Base-by-base conservation (phyloP, 2,329 filamentous ascomycete genomes). In the Xylaria sp. region DNA sequence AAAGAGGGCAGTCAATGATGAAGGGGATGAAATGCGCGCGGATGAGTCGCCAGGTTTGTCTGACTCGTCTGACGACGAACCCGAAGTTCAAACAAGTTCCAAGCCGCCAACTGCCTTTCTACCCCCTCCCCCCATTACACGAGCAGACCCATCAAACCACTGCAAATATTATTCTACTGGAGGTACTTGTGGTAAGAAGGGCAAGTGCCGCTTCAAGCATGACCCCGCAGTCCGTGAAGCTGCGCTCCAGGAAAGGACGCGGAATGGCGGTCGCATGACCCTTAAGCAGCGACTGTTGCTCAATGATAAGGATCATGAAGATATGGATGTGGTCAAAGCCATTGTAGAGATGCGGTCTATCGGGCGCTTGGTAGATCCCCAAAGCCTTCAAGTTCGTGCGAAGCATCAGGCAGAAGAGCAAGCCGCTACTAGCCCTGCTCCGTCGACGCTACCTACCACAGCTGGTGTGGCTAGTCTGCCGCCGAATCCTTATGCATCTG, bases 161-260 rank as follows among this genome's bases (percentile, higher is more conserved):
- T 91, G 89, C 86, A 91, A 91, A 80, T 91, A 91, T 79, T 91
- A 87, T 77, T 89, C 89, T 47, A 91, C 89, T 61, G 89, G 89
- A 72, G 89, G 89, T 69, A 89, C 84, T 66, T 91, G 89, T 80
- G 89, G 89, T 61, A 91, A 91, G 85, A 90, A 90, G 85, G 88
- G 88, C 88, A 91, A 91, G 88, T 91, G 89, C 83, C 89, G 89
- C 81, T 91, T 91, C 80, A 88, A 90, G 71, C 89, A 91, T 78
- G 89, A 91, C 76, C 84, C 85, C 19, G 85, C 86, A 70, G 86
- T 89, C 66, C 85, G 89, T 72, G 87, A 89, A 74, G 87, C 87
- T 71, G 89, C 89, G 65, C 82, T 91, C 57, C 86, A 85, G 75
- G 89, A 90, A 76, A 86, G 88, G 67, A 88, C 89, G 74, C 83